Evolutionary conservation across 2,329 filamentous ascomycete species (phyloP).

Genomic region (Cladosporium sp.): DNA sequence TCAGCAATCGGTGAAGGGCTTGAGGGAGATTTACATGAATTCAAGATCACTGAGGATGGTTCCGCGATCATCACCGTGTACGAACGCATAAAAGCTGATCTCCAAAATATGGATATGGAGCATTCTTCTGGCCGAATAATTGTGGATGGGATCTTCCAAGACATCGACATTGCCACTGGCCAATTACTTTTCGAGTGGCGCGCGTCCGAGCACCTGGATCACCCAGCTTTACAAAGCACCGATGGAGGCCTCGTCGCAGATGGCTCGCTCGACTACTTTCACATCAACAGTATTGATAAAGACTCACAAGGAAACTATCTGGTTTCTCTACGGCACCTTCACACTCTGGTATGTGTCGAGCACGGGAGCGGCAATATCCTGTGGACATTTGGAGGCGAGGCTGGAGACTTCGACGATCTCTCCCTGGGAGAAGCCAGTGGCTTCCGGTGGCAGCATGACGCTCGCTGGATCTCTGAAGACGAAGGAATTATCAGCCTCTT

Average conservation of each 20-base stretch:
- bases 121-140: slow-evolving; percentile 31
- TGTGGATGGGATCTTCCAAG: slow-evolving; percentile 22
- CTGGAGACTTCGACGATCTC: slow-evolving; percentile 19
- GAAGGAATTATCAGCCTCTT: slow-evolving; percentile 34
- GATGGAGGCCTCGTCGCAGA: neutral
- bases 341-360: slow-evolving; percentile 45
- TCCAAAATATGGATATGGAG: slow-evolving; percentile 21
- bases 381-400: slow-evolving; percentile 42
- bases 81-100: slow-evolving; percentile 7
- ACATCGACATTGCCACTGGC: slow-evolving; percentile 23
- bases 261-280: slow-evolving; percentile 45
- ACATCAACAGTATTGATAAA: slow-evolving; percentile 54
- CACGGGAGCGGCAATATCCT: slow-evolving; percentile 42
- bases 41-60: slow-evolving; percentile 37
- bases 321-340: slow-evolving; percentile 48
- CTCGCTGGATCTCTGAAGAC: slow-evolving; percentile 32
- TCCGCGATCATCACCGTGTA: slow-evolving; percentile 40
- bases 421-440: slow-evolving; percentile 26
- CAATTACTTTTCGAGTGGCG: slow-evolving; percentile 14
- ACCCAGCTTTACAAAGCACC: neutral
- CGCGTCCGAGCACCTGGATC: slow-evolving; percentile 43
- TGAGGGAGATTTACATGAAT: slow-evolving; percentile 41
- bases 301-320: slow-evolving; percentile 48
- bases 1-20: slow-evolving; percentile 32
- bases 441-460: slow-evolving; percentile 22